phyloP scores from a whole-genome alignment of 306 rosid species.

The Prunus salicina region DNA sequence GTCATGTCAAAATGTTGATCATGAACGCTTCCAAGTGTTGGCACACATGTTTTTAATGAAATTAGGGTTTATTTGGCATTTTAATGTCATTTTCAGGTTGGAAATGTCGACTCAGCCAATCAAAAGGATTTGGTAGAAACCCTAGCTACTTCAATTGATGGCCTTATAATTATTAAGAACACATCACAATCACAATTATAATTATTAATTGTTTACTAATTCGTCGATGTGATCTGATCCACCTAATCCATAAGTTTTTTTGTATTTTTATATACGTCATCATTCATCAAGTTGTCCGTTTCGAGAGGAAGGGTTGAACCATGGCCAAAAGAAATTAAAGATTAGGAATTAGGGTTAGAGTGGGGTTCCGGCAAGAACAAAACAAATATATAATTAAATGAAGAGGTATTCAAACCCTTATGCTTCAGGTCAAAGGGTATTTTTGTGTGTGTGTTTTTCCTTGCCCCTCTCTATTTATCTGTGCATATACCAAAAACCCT shows the following conservation, averaged over 20 bases:
- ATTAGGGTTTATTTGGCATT: not conserved
- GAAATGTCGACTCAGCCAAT: constrained; percentile 35
- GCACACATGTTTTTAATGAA: not conserved
- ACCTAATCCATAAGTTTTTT: constrained; percentile 51
- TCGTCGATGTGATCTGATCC: constrained; percentile 21
- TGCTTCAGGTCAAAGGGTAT: not conserved
- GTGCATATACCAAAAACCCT: not conserved
- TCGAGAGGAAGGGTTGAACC: constrained; percentile 9
- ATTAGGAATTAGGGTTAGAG: not conserved
- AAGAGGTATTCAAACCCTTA: not conserved
- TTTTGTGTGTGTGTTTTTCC: not conserved
- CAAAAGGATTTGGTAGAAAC: constrained; percentile 42
- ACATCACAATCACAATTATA: not conserved
- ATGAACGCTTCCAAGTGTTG: not conserved
- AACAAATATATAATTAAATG: not conserved
- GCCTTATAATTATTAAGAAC: constrained; percentile 14
- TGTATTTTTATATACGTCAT: constrained; percentile 1
- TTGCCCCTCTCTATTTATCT: not conserved
- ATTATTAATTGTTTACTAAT: constrained; percentile 3
- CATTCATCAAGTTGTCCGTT: constrained; percentile 18
- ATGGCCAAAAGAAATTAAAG: not conserved
- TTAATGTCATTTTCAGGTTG: constrained; percentile 36
- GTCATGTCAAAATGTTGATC: constrained; percentile 11
- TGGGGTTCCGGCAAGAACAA: not conserved
- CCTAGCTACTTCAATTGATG: constrained; percentile 37